Conservation (phyloP, 176 grass and related monocot genomes). For the Secale cereale region DNA sequence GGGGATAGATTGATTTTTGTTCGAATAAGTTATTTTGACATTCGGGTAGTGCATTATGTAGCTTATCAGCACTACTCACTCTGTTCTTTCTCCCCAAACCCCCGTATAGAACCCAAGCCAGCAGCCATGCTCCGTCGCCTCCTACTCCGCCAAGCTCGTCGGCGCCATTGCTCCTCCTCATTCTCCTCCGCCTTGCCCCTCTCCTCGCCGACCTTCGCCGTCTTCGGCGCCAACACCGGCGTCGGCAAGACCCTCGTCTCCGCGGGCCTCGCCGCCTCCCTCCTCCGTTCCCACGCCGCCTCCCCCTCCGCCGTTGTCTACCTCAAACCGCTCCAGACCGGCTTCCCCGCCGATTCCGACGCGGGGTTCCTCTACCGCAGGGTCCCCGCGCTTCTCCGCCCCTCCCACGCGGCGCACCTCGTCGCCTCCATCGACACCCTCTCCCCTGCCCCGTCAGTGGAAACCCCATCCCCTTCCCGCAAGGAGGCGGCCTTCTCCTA, state of each 20-base stretch:
- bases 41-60: background rate
- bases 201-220: constrained; percentile 50
- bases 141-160: background rate
- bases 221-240: constrained; percentile 90
- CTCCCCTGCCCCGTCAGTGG: constrained; percentile 44
- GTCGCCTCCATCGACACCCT: constrained; percentile 62
- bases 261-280: constrained; percentile 62
- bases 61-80: background rate
- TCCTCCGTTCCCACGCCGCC: constrained; percentile 32
- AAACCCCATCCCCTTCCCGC: background rate
- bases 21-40: too few species aligned
- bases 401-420: constrained; percentile 10
- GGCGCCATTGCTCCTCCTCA: constrained; percentile 5
- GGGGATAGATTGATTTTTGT: too few species aligned
- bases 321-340: constrained; percentile 91
- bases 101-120: constrained; percentile 24
- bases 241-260: constrained; percentile 93
- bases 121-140: constrained; percentile 28
- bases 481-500: constrained; percentile 34
- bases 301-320: constrained; percentile 44
- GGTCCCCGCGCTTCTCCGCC: constrained; percentile 41
- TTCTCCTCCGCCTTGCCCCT: constrained; percentile 20
- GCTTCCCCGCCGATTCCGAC: constrained; percentile 82
- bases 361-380: constrained; percentile 60
- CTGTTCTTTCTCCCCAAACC: background rate